Evolutionary conservation across 1,284 basidiomycete genomes (phyloP).

Genomic region (Trametes sp.): DNA sequence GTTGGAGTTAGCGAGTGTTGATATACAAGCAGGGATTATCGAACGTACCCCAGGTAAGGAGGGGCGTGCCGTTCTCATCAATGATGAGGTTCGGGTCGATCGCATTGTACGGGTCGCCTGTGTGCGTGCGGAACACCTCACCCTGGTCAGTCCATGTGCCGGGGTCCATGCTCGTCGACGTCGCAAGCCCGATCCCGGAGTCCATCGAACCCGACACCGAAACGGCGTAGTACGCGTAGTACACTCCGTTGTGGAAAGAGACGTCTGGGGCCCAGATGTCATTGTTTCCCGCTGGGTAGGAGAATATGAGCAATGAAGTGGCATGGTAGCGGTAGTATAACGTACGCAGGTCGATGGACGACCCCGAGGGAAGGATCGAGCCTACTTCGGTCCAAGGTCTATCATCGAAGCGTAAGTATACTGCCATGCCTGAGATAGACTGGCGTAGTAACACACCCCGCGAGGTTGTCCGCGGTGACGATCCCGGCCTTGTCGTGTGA

Average conservation of each 20-base stretch:
- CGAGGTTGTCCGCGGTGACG: conserved; percentile 29
- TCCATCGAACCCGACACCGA: conserved; percentile 42
- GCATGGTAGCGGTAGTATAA: not conserved
- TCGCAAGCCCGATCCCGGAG: conserved; percentile 45
- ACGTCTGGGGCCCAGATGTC: conserved; percentile 30
- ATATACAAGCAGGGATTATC: not conserved
- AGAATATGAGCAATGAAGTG: not conserved
- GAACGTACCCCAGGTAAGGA: conserved; percentile 22
- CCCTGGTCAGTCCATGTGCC: conserved; percentile 46
- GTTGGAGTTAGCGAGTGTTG: not conserved
- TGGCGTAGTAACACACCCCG: conserved; percentile 23
- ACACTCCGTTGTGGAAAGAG: conserved; percentile 27
- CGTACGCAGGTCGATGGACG: conserved; percentile 17
- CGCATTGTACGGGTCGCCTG: conserved; percentile 42
- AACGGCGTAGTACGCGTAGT: conserved; percentile 43
- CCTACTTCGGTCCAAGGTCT: conserved; percentile 27
- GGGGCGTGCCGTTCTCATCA: conserved; percentile 12
- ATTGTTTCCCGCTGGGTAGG: conserved; percentile 6
- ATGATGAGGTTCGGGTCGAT: conserved; percentile 32
- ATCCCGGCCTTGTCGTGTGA: conserved; percentile 30
- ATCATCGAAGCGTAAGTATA: not conserved
- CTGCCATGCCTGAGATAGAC: too few species aligned
- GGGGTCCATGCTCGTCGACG: conserved; percentile 41
- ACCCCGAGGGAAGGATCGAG: conserved; percentile 24
- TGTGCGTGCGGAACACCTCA: conserved; percentile 38